These are phyloP conservation scores for Boletus eberwhitei DNA, from an alignment of 768 basidiomycete species.

Conservation along the genomic window DNA sequence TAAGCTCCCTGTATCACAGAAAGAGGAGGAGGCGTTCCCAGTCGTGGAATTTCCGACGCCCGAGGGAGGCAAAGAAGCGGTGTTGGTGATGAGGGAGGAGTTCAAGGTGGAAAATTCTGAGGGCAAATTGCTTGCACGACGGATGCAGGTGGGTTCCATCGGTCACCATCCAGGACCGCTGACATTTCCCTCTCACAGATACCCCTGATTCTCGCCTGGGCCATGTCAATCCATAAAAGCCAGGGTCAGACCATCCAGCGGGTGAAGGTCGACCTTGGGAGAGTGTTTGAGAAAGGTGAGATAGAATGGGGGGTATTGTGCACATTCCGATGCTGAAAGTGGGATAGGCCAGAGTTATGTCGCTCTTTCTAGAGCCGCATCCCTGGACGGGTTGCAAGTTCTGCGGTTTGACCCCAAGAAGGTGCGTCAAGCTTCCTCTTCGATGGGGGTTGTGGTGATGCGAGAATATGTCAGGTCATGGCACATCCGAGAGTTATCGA, in stretches of 20 bases:
- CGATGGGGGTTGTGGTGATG: neutral
- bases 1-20: conserved; percentile 31
- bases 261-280: conserved; percentile 61
- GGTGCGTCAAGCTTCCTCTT: conserved; percentile 25
- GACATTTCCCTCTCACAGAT: conserved; percentile 37
- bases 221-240: conserved; percentile 75
- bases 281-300: conserved; percentile 59
- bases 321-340: neutral
- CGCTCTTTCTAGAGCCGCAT: conserved; percentile 50
- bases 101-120: conserved; percentile 53
- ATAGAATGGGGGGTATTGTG: neutral
- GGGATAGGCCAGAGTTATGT: conserved; percentile 46
- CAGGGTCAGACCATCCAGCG: conserved; percentile 72
- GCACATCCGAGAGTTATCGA: conserved; percentile 44
- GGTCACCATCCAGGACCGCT: neutral
- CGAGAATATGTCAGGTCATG: conserved; percentile 32
- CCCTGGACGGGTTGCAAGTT: conserved; percentile 52
- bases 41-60: conserved; percentile 46
- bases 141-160: conserved; percentile 38
- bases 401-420: conserved; percentile 51
- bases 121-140: conserved; percentile 45
- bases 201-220: conserved; percentile 75
- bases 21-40: conserved; percentile 42
- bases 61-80: conserved; percentile 40
- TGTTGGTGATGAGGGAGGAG: conserved; percentile 50